Evolutionary conservation across 1,284 basidiomycete species (phyloP).

Genomic region (Microbotryum silenes-acaulis): DNA sequence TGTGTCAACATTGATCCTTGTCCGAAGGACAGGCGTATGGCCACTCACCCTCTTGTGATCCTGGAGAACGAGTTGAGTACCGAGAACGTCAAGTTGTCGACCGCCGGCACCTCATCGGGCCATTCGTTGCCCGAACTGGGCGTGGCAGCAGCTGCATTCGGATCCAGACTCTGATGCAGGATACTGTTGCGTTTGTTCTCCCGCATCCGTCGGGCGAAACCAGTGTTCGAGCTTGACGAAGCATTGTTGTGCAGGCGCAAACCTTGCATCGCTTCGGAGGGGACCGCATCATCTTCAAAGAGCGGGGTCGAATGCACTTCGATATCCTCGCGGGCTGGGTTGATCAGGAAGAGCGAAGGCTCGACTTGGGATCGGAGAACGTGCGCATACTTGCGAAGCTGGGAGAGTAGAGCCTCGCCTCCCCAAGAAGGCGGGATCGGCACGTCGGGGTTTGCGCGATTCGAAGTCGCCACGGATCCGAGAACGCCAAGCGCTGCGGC

Average conservation of each 20-base stretch:
- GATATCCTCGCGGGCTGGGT: slow-evolving; percentile 80
- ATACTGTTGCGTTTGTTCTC: slow-evolving; percentile 25
- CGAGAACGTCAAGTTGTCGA: slow-evolving; percentile 39
- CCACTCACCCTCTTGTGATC: slow-evolving; percentile 33
- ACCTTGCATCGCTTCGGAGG: slow-evolving; percentile 18
- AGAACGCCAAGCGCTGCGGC: slow-evolving; percentile 22
- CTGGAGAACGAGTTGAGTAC: slow-evolving; percentile 36
- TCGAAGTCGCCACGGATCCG: slow-evolving; percentile 4
- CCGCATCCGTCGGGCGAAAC: neutral
- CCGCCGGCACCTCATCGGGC: slow-evolving; percentile 23
- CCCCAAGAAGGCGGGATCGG: slow-evolving; percentile 41
- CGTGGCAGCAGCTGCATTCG: neutral
- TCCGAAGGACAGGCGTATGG: neutral
- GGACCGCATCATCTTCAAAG: slow-evolving; percentile 41
- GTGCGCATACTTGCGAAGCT: slow-evolving; percentile 59
- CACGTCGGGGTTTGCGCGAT: slow-evolving; percentile 5
- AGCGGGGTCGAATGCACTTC: slow-evolving; percentile 58
- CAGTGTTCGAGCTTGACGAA: neutral
- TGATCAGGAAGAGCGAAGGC: slow-evolving; percentile 76
- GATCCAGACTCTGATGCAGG: slow-evolving; percentile 28
- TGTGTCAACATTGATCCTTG: neutral
- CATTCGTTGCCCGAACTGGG: slow-evolving; percentile 7
- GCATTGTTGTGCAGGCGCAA: slow-evolving; percentile 9
- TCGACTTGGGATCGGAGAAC: slow-evolving; percentile 70
- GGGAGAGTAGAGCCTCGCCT: slow-evolving; percentile 60